Evolutionary conservation across 352 stramenopile genomes (phyloP), one percentile per base, ranked within the genome.

Genomic region (Phytophthora tubulina): DNA sequence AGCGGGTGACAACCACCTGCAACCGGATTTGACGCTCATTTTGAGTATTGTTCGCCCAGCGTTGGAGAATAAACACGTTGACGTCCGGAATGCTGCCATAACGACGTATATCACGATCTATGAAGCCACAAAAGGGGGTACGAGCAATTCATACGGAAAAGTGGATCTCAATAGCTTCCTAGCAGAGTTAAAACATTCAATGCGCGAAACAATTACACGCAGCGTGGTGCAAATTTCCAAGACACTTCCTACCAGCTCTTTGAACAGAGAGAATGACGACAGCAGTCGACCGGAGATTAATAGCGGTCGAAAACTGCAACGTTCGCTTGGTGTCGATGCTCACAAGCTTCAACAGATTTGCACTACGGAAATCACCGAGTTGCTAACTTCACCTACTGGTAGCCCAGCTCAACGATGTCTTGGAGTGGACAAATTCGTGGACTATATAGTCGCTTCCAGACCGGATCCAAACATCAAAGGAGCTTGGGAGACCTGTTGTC

Each of bases 61-160:
- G 2, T 78, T 95, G 27, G 88, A 93, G 33, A 94, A 93, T 78
- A 95, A 95, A 38, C 88, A 95, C 56, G 86, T 95, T 4, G 88
- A 95, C 30, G 82, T 95, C 2, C 84, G 86, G 2, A 95, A 88
- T 35, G 86, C 76, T 0, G 88, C 88, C 0, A 89, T 93, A 14
- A 71, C 80, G 1, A 86, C 82, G 6, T 95, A 94, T 55, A 73
- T 76, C 0, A 81, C 78, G 1, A 89, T 95, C 10, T 95, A 93
- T 57, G 86, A 95, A 59, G 76, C 84, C 32, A 90, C 82, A 3
- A 89, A 89, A 31, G 82, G 84, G 3, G 82, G 79, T 0, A 67
- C 71, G 0, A 71, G 73, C 15, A 50, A 63, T 11, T 61, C 60
- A 0, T 85, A 84, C 35, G 73, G 78, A 0, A 39, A 17, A n/a